Conservation (phyloP, 352 stramenopile species). For the Phytophthora litchii region DNA sequence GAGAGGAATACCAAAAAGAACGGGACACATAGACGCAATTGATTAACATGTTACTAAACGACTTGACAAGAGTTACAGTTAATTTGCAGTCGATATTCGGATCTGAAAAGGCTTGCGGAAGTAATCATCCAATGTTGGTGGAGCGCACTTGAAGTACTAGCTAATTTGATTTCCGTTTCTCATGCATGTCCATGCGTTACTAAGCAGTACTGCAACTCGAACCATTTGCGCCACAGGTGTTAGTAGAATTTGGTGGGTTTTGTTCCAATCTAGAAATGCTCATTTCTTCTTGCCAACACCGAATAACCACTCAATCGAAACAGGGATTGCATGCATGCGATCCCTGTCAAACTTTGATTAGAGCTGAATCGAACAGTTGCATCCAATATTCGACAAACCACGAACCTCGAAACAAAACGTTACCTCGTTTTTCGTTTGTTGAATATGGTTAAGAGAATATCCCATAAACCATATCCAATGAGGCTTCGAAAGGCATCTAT, state of each 20-base stretch:
- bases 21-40: not conserved
- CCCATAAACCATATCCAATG: too few species aligned
- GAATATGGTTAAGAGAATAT: too few species aligned
- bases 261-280: constrained; percentile 22
- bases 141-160: constrained; percentile 8
- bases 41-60: constrained; percentile 3
- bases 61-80: not conserved
- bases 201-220: constrained; percentile 5
- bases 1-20: constrained; percentile 15
- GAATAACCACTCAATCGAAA: constrained; percentile 23
- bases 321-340: too few species aligned
- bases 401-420: too few species aligned
- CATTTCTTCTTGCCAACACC: constrained; percentile 17
- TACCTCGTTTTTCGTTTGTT: too few species aligned
- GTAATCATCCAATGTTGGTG: constrained; percentile 21
- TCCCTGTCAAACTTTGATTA: too few species aligned
- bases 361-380: too few species aligned
- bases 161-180: constrained; percentile 12
- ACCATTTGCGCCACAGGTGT: constrained; percentile 16
- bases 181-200: constrained; percentile 12
- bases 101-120: constrained; percentile 16
- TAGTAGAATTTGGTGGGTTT: constrained; percentile 22
- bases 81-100: not conserved
- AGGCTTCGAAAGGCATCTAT: too few species aligned
- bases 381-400: too few species aligned